Evolutionary conservation across 2,329 filamentous ascomycete genomes (phyloP).

Genomic region (Graphilbum fragrans): DNA sequence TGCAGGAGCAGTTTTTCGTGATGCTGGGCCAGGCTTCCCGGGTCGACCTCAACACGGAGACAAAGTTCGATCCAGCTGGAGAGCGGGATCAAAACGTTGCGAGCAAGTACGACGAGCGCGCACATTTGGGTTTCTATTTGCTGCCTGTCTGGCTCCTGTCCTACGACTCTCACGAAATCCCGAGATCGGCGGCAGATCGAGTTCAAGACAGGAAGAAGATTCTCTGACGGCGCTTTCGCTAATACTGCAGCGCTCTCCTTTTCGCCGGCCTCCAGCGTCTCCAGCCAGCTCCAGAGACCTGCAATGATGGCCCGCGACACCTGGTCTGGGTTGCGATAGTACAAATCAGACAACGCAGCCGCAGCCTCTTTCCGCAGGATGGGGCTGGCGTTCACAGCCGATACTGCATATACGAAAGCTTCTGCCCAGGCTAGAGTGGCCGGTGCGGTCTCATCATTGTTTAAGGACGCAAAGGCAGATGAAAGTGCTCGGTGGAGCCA

Average conservation of each 20-base stretch:
- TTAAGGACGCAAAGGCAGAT: constrained; percentile 43
- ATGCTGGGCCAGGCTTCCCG: constrained; percentile 60
- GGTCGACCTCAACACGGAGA: constrained; percentile 68
- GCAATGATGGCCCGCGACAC: constrained; percentile 53
- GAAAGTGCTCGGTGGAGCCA: constrained; percentile 66
- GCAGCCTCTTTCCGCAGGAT: constrained; percentile 52
- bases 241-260: constrained; percentile 63
- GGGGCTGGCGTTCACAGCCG: constrained; percentile 47
- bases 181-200: constrained; percentile 50
- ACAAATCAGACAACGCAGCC: constrained; percentile 50
- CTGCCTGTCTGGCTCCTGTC: constrained; percentile 29
- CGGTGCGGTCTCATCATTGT: constrained; percentile 31
- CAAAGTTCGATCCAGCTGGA: constrained; percentile 84
- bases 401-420: constrained; percentile 68
- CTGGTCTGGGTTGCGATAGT: constrained; percentile 42
- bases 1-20: constrained; percentile 52
- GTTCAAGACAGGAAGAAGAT: constrained; percentile 49
- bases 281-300: constrained; percentile 72
- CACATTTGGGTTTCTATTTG: constrained; percentile 60
- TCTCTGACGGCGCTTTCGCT: constrained; percentile 50
- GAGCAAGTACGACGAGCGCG: constrained; percentile 64
- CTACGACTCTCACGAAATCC: constrained; percentile 28
- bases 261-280: constrained; percentile 53
- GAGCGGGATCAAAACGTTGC: constrained; percentile 63
- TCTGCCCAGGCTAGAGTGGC: constrained; percentile 69